Evolutionary conservation across 2,329 filamentous ascomycete species (phyloP).

Genomic region (Fusarium camptoceras): DNA sequence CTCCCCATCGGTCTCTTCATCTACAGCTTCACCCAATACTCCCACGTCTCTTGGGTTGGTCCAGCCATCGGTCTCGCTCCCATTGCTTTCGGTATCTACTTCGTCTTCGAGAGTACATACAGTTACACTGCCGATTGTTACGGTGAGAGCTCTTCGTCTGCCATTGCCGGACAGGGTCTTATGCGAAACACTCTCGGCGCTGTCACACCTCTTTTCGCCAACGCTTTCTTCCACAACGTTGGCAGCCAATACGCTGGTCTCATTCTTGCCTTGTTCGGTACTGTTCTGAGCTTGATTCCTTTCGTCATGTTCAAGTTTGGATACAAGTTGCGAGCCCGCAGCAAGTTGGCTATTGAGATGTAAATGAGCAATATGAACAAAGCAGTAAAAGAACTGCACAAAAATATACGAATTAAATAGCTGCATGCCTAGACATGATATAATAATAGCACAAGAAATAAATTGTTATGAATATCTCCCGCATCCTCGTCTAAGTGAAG

Average conservation of each 20-base stretch:
- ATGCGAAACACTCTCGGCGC: constrained; percentile 41
- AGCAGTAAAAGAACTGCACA: not conserved
- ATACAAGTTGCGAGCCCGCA: constrained; percentile 35
- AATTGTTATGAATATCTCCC: not conserved
- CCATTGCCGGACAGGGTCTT: constrained; percentile 38
- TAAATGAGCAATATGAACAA: not conserved
- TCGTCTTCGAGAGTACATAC: constrained; percentile 40
- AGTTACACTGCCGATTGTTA: constrained; percentile 42
- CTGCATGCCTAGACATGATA: not conserved
- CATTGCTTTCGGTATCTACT: constrained; percentile 40
- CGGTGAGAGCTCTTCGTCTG: constrained; percentile 37
- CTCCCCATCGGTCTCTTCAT: constrained; percentile 40
- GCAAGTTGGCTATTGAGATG: constrained; percentile 40
- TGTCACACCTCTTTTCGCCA: constrained; percentile 38
- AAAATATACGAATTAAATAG: not conserved
- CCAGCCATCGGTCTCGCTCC: constrained; percentile 35
- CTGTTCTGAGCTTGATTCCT: constrained; percentile 34
- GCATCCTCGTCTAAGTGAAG: not conserved
- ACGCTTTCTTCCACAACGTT: constrained; percentile 40
- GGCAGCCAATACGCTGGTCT: constrained; percentile 40
- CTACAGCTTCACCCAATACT: constrained; percentile 40
- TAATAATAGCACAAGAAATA: not conserved
- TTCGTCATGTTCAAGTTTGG: constrained; percentile 42
- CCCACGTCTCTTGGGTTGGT: constrained; percentile 34
- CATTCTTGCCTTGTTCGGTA: constrained; percentile 37